Conservation (phyloP, 495 filamentous ascomycete genomes). For the Penicillium egyptiacum region DNA sequence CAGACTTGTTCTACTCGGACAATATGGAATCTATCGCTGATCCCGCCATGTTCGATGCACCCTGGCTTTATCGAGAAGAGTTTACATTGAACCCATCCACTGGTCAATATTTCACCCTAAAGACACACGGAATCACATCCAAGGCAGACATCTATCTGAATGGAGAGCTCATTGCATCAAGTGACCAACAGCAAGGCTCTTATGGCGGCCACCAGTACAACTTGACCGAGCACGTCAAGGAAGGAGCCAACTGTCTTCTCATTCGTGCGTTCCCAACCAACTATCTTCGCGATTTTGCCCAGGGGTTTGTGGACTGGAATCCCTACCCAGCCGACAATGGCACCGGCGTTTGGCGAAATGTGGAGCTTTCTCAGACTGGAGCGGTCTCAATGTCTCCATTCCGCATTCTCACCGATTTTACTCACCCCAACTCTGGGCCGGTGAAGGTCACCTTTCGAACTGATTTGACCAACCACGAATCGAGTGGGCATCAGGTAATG, state of each 20-base stretch:
- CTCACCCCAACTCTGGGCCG: conserved; percentile 22
- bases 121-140: conserved; percentile 60
- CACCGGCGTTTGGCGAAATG: conserved; percentile 62
- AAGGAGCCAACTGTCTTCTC: conserved; percentile 49
- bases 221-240: conserved; percentile 43
- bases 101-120: conserved; percentile 51
- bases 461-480: conserved; percentile 50
- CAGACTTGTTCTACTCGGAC: conserved; percentile 57
- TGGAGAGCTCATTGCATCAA: conserved; percentile 51
- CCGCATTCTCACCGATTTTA: conserved; percentile 49
- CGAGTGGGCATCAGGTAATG: conserved; percentile 32
- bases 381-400: conserved; percentile 51
- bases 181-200: conserved; percentile 52
- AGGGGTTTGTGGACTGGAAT: conserved; percentile 68
- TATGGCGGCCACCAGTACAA: conserved; percentile 58
- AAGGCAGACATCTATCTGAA: conserved; percentile 63
- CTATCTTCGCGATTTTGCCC: conserved; percentile 57
- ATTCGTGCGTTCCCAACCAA: conserved; percentile 57
- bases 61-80: conserved; percentile 64
- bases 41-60: conserved; percentile 47
- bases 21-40: conserved; percentile 47
- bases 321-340: conserved; percentile 60
- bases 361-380: conserved; percentile 59
- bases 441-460: conserved; percentile 48
- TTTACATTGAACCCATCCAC: conserved; percentile 40